Evolutionary conservation across 148 eudicot species (phyloP).

Genomic region (Cornus controversa): DNA sequence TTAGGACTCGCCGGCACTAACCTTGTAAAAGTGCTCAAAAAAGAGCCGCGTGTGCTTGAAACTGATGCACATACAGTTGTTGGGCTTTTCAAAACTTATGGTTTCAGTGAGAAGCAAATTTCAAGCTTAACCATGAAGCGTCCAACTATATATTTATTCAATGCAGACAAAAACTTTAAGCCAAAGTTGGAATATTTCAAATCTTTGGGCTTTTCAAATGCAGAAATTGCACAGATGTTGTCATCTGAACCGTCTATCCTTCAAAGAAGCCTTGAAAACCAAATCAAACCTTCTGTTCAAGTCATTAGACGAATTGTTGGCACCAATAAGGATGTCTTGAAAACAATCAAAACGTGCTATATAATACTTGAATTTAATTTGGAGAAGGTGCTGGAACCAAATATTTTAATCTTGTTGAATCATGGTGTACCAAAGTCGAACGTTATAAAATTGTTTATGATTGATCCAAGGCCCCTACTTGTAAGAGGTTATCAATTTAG

Average conservation of each 20-base stretch:
- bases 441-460: background rate
- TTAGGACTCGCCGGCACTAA: too few relatives aligned
- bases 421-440: constrained; percentile 8
- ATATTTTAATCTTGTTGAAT: background rate
- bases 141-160: too few relatives aligned
- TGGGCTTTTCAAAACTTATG: too few relatives aligned
- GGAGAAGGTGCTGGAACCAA: constrained; percentile 4
- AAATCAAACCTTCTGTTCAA: constrained; percentile 5
- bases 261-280: constrained; percentile 8
- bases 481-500: too few relatives aligned
- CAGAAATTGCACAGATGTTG: constrained; percentile 1
- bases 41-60: background rate
- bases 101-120: too few relatives aligned
- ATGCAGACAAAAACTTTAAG: background rate
- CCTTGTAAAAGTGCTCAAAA: background rate
- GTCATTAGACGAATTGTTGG: background rate
- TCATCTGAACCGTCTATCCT: background rate
- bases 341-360: background rate
- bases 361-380: background rate
- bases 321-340: constrained; percentile 1
- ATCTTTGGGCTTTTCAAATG: constrained; percentile 5
- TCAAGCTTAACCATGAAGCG: too few relatives aligned
- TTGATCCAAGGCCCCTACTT: too few relatives aligned
- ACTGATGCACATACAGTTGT: too few relatives aligned
- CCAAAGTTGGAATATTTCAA: constrained; percentile 14